phyloP scores from a whole-genome alignment of 2,329 filamentous ascomycete species.

The Blastomyces emzantsi region DNA sequence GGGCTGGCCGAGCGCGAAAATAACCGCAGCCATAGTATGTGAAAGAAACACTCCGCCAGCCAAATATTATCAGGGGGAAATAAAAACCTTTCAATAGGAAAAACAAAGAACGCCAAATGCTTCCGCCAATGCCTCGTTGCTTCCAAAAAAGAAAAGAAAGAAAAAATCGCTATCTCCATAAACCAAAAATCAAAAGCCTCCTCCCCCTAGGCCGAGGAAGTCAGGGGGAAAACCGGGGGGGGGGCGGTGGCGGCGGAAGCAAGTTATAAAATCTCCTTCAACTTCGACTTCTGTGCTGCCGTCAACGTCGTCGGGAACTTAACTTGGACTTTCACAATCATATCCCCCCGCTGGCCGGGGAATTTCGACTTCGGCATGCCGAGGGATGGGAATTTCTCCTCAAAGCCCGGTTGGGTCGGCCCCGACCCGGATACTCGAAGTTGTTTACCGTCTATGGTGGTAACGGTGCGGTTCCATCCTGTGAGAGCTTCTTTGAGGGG shows the following conservation, averaged over 20 bases:
- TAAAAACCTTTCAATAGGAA: not conserved
- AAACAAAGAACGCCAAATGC: constrained; percentile 3
- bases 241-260: not conserved
- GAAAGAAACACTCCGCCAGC: not conserved
- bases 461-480: constrained; percentile 84
- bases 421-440: constrained; percentile 69
- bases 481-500: constrained; percentile 89
- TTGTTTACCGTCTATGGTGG: constrained; percentile 86
- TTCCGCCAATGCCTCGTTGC: not conserved
- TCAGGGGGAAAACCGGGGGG: too few species aligned
- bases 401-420: constrained; percentile 75
- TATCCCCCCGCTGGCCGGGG: constrained; percentile 71
- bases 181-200: not conserved
- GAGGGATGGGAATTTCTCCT: constrained; percentile 71
- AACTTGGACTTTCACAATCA: constrained; percentile 84
- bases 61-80: not conserved
- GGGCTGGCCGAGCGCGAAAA: not conserved
- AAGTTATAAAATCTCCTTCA: constrained; percentile 64
- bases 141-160: not conserved
- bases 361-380: constrained; percentile 96
- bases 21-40: not conserved
- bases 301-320: constrained; percentile 80
- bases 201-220: too few species aligned
- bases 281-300: constrained; percentile 63
- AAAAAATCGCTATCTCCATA: not conserved